phyloP scores from a whole-genome alignment of 208 protist species.

The Trypanosoma rangeli region DNA sequence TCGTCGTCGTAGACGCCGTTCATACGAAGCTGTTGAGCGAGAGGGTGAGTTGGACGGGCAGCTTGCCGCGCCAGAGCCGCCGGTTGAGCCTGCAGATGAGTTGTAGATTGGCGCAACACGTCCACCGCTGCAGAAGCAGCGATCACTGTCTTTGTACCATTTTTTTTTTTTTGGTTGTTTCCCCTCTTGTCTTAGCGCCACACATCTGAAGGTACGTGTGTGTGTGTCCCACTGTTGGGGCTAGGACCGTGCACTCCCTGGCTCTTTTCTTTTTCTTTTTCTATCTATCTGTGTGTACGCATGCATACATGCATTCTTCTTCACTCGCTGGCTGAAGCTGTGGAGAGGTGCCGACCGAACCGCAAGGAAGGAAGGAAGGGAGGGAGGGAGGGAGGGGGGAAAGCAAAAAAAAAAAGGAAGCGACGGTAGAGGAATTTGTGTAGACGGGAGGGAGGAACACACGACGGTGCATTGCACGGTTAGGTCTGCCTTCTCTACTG shows the following conservation, averaged over 20 bases:
- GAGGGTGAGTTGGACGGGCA: conserved; percentile 6
- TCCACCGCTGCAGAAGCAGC: neutral
- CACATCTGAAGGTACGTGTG: neutral
- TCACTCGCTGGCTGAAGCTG: neutral
- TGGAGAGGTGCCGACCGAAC: neutral
- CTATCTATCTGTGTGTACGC: neutral
- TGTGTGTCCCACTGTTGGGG: neutral
- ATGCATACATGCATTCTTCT: neutral
- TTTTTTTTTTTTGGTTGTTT: neutral
- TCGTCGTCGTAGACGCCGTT: neutral
- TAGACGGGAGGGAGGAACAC: neutral
- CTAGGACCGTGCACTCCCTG: neutral
- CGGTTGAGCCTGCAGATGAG: conserved; percentile 14
- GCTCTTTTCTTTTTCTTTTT: neutral
- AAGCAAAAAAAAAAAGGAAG: neutral
- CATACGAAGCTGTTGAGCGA: neutral
- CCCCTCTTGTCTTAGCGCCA: neutral
- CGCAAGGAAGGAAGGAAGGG: neutral
- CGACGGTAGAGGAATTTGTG: neutral
- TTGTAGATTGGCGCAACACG: conserved; percentile 5
- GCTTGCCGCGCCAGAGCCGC: neutral
- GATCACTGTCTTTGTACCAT: neutral
- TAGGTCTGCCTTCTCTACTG: neutral
- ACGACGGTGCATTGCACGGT: neutral
- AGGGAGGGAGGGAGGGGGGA: neutral